Evolutionary conservation across 2,329 filamentous ascomycete species (phyloP).

Genomic region (Balansia obtecta): DNA sequence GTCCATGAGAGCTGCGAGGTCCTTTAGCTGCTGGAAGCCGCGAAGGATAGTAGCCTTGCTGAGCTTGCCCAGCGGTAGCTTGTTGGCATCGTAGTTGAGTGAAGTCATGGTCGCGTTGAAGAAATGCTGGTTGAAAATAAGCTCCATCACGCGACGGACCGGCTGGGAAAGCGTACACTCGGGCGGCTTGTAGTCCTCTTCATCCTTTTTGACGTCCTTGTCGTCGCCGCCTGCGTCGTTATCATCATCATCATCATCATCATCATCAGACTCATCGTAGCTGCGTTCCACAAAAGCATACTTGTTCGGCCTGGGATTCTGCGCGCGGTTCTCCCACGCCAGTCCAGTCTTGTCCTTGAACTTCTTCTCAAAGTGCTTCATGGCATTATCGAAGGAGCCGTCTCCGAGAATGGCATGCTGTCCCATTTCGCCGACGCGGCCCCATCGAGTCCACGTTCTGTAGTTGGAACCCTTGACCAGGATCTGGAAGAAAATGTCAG

Average conservation of each 20-base stretch:
- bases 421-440: slow-evolving; percentile 55
- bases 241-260: slow-evolving; percentile 46
- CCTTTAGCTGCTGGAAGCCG: slow-evolving; percentile 67
- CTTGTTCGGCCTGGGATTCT: slow-evolving; percentile 49
- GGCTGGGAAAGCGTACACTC: slow-evolving; percentile 46
- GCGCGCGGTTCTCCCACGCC: slow-evolving; percentile 38
- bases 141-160: slow-evolving; percentile 57
- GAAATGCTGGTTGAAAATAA: slow-evolving; percentile 72
- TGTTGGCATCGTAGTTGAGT: slow-evolving; percentile 61
- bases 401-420: slow-evolving; percentile 31
- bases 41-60: slow-evolving; percentile 64
- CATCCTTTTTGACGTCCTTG: slow-evolving; percentile 22
- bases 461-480: slow-evolving; percentile 28
- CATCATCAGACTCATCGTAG: slow-evolving; percentile 55
- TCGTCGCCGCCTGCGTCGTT: slow-evolving; percentile 10
- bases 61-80: slow-evolving; percentile 73
- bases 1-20: slow-evolving; percentile 55
- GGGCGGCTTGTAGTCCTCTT: slow-evolving; percentile 23
- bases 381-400: slow-evolving; percentile 29
- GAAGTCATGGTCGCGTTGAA: slow-evolving; percentile 55
- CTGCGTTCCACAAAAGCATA: slow-evolving; percentile 73
- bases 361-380: slow-evolving; percentile 43
- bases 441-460: slow-evolving; percentile 67
- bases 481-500: slow-evolving; percentile 20
- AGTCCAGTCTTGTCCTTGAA: slow-evolving; percentile 51